These are phyloP conservation scores for Sarcodon sp. DNA, from an alignment of 768 basidiomycete genomes.

Conservation along the genomic window DNA sequence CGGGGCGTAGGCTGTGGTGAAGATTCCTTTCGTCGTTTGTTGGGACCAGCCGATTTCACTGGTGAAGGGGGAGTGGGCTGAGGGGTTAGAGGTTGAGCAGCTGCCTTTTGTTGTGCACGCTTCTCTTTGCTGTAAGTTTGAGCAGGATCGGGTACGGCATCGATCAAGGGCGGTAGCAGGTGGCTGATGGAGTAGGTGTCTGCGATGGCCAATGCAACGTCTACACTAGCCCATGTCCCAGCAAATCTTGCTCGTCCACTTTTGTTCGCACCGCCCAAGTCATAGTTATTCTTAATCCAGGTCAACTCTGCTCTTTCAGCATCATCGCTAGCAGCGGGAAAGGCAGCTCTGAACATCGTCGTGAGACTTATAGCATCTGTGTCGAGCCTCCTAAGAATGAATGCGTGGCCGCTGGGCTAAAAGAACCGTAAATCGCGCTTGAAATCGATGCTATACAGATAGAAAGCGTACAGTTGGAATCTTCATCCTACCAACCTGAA, in stretches of 20 bases:
- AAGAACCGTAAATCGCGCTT: conserved; percentile 4
- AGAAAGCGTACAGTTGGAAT: conserved; percentile 61
- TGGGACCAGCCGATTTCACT: conserved; percentile 21
- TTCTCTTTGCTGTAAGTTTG: conserved; percentile 68
- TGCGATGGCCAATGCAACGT: conserved; percentile 56
- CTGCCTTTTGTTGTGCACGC: conserved; percentile 19
- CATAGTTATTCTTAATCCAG: conserved; percentile 75
- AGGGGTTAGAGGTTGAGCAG: conserved; percentile 19
- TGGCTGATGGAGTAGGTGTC: conserved; percentile 47
- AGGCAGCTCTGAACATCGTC: conserved; percentile 94
- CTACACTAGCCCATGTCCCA: conserved; percentile 73
- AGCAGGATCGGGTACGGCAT: conserved; percentile 66
- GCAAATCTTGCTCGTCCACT: conserved; percentile 61
- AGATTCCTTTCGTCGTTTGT: conserved; percentile 58
- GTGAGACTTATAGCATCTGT: conserved; percentile 87
- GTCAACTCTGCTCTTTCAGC: conserved; percentile 70
- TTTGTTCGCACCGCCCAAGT: conserved; percentile 62
- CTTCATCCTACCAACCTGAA: conserved; percentile 78
- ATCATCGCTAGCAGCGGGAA: conserved; percentile 64
- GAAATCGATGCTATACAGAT: conserved; percentile 1
- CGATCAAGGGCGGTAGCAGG: conserved; percentile 52
- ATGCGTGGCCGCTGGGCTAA: conserved; percentile 74
- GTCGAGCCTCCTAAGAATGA: conserved; percentile 89
- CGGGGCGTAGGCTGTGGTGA: conserved; percentile 22
- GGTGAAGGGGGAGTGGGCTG: conserved; percentile 19